Conservation (phyloP, 2,329 filamentous ascomycete species). For the Zalaria obscura region DNA sequence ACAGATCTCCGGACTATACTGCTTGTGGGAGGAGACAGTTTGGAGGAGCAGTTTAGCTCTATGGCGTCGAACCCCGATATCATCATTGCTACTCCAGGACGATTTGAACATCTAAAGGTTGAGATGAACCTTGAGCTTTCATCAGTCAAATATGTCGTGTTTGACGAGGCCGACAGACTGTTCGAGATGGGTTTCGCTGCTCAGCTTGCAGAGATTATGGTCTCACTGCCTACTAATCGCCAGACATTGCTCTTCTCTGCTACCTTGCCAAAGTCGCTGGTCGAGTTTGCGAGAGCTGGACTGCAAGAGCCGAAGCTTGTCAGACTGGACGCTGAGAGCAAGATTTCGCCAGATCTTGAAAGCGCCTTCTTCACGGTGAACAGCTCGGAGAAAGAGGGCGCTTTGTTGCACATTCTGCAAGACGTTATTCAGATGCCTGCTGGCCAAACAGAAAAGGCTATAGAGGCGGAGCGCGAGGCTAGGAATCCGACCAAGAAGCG, state of each 20-base stretch:
- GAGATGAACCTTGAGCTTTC: conserved; percentile 91
- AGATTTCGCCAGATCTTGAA: conserved; percentile 90
- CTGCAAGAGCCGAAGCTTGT: conserved; percentile 85
- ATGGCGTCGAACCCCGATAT: conserved; percentile 96
- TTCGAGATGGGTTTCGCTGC: conserved; percentile 98
- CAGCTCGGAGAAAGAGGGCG: conserved; percentile 83
- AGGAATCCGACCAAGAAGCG: conserved; percentile 50
- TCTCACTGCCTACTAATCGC: conserved; percentile 67
- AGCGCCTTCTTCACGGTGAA: conserved; percentile 93
- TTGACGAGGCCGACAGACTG: conserved; percentile 90
- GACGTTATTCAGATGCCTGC: conserved; percentile 86
- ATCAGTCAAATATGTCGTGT: conserved; percentile 86
- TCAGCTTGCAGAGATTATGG: conserved; percentile 83
- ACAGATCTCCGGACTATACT: conserved; percentile 85
- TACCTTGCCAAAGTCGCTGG: conserved; percentile 81
- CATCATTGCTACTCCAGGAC: conserved; percentile 75
- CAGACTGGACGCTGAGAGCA: conserved; percentile 83
- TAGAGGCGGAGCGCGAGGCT: conserved; percentile 29
- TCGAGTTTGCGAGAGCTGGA: conserved; percentile 89
- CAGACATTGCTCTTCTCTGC: conserved; percentile 94
- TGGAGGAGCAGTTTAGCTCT: conserved; percentile 87
- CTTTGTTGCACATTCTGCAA: conserved; percentile 74
- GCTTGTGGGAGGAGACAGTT: conserved; percentile 83
- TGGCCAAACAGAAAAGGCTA: conserved; percentile 41
- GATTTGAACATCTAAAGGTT: conserved; percentile 91